phyloP scores from a whole-genome alignment of 163 green algal genomes.

The Scenedesmus sp. region DNA sequence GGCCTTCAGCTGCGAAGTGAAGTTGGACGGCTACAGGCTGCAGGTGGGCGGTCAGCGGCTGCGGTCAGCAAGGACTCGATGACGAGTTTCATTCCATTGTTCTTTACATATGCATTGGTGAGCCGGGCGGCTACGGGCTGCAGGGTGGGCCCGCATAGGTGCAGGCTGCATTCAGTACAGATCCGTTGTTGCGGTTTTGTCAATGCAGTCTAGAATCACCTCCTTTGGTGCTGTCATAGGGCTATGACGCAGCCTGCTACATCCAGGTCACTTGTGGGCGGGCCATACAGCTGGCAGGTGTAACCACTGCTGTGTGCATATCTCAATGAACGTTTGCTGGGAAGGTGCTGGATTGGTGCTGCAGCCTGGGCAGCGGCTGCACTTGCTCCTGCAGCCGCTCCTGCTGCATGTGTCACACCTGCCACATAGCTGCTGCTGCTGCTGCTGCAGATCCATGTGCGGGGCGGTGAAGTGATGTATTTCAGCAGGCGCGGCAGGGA shows the following conservation, averaged over 20 bases:
- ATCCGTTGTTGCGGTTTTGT: neutral
- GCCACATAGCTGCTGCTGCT: neutral
- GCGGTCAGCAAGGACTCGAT: neutral
- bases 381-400: neutral
- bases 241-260: no score
- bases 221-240: no score
- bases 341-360: neutral
- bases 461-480: constrained; percentile 43
- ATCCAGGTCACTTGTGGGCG: no score
- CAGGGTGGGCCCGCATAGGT: no score
- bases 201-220: no score
- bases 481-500: constrained; percentile 73
- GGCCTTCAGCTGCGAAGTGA: constrained; percentile 82
- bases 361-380: neutral
- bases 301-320: neutral
- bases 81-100: no score
- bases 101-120: no score
- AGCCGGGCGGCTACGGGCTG: neutral
- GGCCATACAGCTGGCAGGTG: neutral
- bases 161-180: neutral
- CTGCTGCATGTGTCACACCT: neutral
- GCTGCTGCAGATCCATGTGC: constrained; percentile 33
- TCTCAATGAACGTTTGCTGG: neutral
- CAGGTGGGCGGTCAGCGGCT: constrained; percentile 51
- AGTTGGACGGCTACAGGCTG: constrained; percentile 84